Conservation (phyloP, 805 yeast genomes). For the Saccharomycopsis malanga region DNA sequence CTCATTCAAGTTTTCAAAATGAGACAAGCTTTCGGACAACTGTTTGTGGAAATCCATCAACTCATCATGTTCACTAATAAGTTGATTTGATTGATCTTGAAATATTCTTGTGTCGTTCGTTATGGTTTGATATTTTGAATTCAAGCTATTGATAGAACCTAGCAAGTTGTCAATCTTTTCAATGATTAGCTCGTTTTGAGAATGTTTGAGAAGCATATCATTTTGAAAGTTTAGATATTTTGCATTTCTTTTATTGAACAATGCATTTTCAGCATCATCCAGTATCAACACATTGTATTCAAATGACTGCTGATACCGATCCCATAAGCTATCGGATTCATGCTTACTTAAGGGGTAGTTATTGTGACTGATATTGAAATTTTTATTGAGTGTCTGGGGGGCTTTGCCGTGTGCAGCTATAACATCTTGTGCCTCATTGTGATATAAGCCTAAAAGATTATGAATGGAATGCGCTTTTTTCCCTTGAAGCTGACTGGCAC, state of each 20-base stretch:
- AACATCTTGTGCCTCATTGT: neutral
- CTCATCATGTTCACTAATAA: constrained; percentile 41
- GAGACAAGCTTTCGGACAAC: constrained; percentile 42
- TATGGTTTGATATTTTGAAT: constrained; percentile 49
- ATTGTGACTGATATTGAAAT: neutral
- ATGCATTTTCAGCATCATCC: constrained; percentile 33
- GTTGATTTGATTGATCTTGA: constrained; percentile 45
- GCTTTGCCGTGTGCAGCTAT: neutral
- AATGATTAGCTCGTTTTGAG: constrained; percentile 33
- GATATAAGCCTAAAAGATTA: neutral
- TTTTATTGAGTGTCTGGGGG: no score
- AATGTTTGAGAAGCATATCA: constrained; percentile 28
- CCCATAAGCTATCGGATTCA: constrained; percentile 33
- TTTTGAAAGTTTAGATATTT: constrained; percentile 29
- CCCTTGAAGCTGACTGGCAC: no score
- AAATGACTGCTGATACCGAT: constrained; percentile 32
- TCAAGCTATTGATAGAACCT: constrained; percentile 39
- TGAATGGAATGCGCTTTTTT: neutral
- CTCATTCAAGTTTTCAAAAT: constrained; percentile 65
- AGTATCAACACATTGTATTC: constrained; percentile 37
- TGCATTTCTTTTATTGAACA: constrained; percentile 33
- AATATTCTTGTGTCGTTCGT: constrained; percentile 57
- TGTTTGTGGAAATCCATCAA: constrained; percentile 37
- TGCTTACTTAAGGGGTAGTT: constrained; percentile 33
- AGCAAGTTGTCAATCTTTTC: constrained; percentile 40